A percentile compares a stretch with the other conserved stretches of the same genome.
Conservation (phyloP, 2,329 filamentous ascomycete genomes). For the Byssothecium circinans region DNA sequence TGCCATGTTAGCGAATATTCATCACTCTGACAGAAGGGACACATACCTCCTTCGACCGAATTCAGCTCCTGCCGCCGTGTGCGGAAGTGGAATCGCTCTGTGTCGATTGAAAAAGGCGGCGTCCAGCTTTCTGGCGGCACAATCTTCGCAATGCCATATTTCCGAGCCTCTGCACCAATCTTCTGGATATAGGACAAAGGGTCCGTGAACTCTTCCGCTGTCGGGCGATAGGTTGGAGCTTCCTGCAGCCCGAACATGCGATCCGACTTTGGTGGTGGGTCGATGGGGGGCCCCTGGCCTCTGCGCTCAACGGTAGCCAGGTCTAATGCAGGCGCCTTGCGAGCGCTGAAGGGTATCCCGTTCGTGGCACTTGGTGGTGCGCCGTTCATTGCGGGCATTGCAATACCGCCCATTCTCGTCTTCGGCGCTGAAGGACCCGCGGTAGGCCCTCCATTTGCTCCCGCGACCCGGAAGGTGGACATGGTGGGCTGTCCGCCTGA, state of each 20-base stretch:
- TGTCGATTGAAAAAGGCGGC: constrained; percentile 93
- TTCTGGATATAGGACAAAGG: constrained; percentile 92
- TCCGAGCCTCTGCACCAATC: constrained; percentile 80
- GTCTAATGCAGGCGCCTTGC: constrained; percentile 71
- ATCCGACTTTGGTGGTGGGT: constrained; percentile 74
- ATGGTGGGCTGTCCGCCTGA: constrained; percentile 37
- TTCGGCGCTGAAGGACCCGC: constrained; percentile 27
- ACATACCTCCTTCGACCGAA: constrained; percentile 93
- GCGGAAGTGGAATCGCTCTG: constrained; percentile 96
- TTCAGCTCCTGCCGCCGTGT: constrained; percentile 96
- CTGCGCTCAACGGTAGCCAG: constrained; percentile 88
- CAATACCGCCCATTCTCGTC: constrained; percentile 33
- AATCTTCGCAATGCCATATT: constrained; percentile 93
- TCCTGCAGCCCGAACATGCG: constrained; percentile 85
- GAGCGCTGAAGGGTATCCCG: constrained; percentile 63
- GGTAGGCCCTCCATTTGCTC: constrained; percentile 27
- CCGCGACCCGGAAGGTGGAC: constrained; percentile 43
- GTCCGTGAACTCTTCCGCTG: constrained; percentile 91
- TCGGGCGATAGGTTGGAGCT: constrained; percentile 87
- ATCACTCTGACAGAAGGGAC: neutral
- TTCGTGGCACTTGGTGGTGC: constrained; percentile 45
- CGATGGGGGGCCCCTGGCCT: constrained; percentile 75
- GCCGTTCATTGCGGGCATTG: constrained; percentile 25
- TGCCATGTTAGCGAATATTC: neutral
- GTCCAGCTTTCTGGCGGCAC: constrained; percentile 94